Base-by-base conservation (phyloP, 148 eudicot species). In the Fagopyrum homotropicum region DNA sequence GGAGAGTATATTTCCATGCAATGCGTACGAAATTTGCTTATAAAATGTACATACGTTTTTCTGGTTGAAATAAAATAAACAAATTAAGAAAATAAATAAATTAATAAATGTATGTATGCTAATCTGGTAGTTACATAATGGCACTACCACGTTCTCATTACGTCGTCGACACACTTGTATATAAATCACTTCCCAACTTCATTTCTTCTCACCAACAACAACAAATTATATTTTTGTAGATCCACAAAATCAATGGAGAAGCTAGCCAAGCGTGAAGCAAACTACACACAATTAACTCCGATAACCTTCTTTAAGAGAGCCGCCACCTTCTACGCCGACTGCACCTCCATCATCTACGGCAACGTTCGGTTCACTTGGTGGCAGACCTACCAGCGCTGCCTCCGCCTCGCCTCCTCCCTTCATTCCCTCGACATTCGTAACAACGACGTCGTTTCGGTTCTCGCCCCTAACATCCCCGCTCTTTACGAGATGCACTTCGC, bases 401-500 rank as follows among this genome's bases (percentile, higher is more conserved):
- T 87, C 43, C 89, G 91, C 75, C 91, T 94, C 43, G 96, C 98
- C 7, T 91, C 86, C 11, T 83, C 97, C 11, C 96, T 94, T 35
- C 85, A 73, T 0, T 82, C 86, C 44, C 87, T 94, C 7, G 87
- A 86, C 40, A 71, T 90, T 47, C 64, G 45, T 73, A 89, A 88
- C 72, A 91, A 88, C 45, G 77, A 89, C 35, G 93, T 94, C 70
- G 98, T 93, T 4, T 94, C 98, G 0, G 97, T 94, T 0, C 50
- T 94, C 66, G 98, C 98, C 7, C 98, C 98, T 2, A 94, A 94
- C 29, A 66, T 88, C 45, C 98, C 98, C 17, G 97, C 98, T 12
- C 1, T 88, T 77, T 94, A 91, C 61, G 98, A 94, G 84, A 86
- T 92, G 90, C 98, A 94, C 78, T 94, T 91, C 45, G 98, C 96